Base-by-base conservation (phyloP, 2,329 filamentous ascomycete species). In the Cylindrodendrum hubeiense region DNA sequence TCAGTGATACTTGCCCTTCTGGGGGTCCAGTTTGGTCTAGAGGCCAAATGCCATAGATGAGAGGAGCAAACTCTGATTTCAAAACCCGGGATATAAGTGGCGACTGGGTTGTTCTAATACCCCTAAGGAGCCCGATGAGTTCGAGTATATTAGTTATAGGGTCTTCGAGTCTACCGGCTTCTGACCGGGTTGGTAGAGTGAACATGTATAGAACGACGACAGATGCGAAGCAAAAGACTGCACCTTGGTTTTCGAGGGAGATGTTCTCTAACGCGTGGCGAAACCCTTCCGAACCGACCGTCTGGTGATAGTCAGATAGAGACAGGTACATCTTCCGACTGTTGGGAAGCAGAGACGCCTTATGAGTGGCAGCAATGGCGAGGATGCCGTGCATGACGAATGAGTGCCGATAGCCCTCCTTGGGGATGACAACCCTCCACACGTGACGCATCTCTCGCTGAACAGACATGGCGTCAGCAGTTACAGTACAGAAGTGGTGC, bases 141-240 rank as follows among this genome's bases (percentile, higher is more conserved):
- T 75, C 67, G 6, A 73, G 60, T 15, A 72, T 28, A 30, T 69
- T 73, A 12, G 34, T 59, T 19, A 75, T 65, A 1, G 73, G 73
- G 17, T 67, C 54, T 37, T 70, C 69, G 2, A 75, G 64, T 4
- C 49, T 34, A 22, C 60, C 52, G 21, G 57, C 58, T 9, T 66
- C 62, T 37, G 66, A 70, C 4, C 73, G 69, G 26, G 30, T 61
- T 0, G 73, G 73, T 8, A 74, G 66, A 9, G 67, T 69, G 26
- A 74, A 37, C 70, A 76, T 76, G n/a, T 69, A 70, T 7, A 77
- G 15, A 3, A 81, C 76, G 54, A 77, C 78, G 4, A 77, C 78
- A 15, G 81, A 81, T 60, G 82, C 80, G 54, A 85, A 82, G 69
- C 77, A 80, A 39, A 82, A 79, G 39, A 80, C 74, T 80, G 77